Percentiles rank a stretch among this genome's conserved stretches.
Conservation (phyloP, 768 basidiomycete genomes). For the Grammothele lineata region DNA sequence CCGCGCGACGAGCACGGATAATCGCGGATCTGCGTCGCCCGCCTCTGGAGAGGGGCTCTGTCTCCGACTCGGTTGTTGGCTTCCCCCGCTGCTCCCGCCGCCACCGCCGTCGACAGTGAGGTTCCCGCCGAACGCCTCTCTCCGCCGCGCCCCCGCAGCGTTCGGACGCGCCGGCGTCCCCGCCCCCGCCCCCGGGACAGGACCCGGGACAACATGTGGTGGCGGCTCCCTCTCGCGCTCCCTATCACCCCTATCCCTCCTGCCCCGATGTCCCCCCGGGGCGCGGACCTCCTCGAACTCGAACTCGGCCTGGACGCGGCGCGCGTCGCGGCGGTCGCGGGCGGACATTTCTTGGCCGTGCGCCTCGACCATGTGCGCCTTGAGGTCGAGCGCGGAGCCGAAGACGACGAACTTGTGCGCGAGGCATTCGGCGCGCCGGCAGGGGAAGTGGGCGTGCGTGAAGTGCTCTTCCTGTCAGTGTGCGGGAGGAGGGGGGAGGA, state of each 20-base stretch:
- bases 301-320: constrained; percentile 61
- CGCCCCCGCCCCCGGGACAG: constrained; percentile 16
- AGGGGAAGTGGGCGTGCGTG: constrained; percentile 71
- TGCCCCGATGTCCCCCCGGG: constrained; percentile 33
- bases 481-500: too few species aligned
- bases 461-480: constrained; percentile 66
- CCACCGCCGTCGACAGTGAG: constrained; percentile 42
- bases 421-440: constrained; percentile 67
- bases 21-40: constrained; percentile 48
- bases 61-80: constrained; percentile 23
- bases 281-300: constrained; percentile 60
- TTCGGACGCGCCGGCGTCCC: constrained; percentile 20
- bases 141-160: constrained; percentile 37
- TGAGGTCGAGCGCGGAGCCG: constrained; percentile 77
- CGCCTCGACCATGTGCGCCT: constrained; percentile 86
- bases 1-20: constrained; percentile 54
- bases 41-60: constrained; percentile 30
- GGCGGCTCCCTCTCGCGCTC: constrained; percentile 52
- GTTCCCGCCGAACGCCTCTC: constrained; percentile 59
- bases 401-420: constrained; percentile 95
- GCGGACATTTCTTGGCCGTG: constrained; percentile 74
- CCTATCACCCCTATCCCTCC: constrained; percentile 42
- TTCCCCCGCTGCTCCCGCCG: constrained; percentile 8
- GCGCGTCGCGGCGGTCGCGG: constrained; percentile 62
- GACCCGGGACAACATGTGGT: constrained; percentile 20